Percentiles rank a stretch among this genome's conserved stretches.
Conservation (phyloP, 106 monocot genomes). For the Allium cepa region DNA sequence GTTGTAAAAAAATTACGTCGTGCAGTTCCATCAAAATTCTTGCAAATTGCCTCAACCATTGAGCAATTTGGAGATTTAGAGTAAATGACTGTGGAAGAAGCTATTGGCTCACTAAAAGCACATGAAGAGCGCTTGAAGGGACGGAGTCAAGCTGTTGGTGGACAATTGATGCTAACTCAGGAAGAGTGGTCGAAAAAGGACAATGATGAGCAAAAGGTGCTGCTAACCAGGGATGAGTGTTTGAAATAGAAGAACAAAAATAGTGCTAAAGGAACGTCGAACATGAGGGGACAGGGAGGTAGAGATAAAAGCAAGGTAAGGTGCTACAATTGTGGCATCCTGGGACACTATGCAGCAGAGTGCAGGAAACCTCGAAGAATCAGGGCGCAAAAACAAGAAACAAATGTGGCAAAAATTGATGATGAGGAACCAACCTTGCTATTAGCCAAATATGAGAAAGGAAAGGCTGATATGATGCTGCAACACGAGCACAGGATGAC, state of each 20-base stretch:
- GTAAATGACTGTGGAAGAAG: neutral
- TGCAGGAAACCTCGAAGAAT: neutral
- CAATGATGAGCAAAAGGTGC: too few relatives aligned
- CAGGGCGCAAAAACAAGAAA: too few relatives aligned
- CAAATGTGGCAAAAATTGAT: too few relatives aligned
- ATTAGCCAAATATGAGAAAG: too few relatives aligned
- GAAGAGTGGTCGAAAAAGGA: neutral
- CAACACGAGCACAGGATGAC: too few relatives aligned
- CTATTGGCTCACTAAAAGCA: neutral
- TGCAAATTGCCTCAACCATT: neutral
- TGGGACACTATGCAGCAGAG: conserved; percentile 2
- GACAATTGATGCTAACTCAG: conserved; percentile 3
- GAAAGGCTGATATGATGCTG: too few relatives aligned
- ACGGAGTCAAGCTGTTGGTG: neutral
- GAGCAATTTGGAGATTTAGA: neutral
- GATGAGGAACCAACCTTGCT: too few relatives aligned
- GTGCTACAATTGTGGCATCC: neutral
- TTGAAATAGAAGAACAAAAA: too few relatives aligned
- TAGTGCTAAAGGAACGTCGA: too few relatives aligned
- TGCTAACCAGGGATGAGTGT: too few relatives aligned
- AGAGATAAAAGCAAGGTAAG: neutral
- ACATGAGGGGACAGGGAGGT: too few relatives aligned
- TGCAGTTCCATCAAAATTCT: neutral
- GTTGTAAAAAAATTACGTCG: conserved; percentile 1
- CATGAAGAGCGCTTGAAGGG: neutral